These are phyloP conservation scores for Lojkania enalia DNA, from an alignment of 2,329 filamentous ascomycete species.

Conservation along the genomic window DNA sequence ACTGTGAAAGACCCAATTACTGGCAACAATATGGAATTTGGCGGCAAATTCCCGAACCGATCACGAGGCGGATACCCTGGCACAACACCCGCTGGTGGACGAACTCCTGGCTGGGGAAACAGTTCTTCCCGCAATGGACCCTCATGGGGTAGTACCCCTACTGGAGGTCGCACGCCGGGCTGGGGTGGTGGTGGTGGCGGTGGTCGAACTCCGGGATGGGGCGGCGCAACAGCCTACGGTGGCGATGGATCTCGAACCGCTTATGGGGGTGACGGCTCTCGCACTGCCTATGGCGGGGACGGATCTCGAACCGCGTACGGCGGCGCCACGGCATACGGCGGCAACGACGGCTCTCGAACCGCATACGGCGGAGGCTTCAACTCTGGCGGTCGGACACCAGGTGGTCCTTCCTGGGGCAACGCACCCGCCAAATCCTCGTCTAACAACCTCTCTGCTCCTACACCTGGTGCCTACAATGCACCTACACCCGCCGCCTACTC, in stretches of 20 bases:
- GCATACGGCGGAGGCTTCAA: conserved; percentile 57
- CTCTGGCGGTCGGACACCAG: conserved; percentile 53
- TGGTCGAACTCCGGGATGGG: conserved; percentile 44
- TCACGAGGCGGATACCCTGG: conserved; percentile 48
- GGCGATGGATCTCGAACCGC: conserved; percentile 47
- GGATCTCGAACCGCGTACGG: conserved; percentile 51
- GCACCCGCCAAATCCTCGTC: conserved; percentile 48
- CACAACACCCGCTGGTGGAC: conserved; percentile 40
- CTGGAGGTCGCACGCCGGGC: conserved; percentile 48
- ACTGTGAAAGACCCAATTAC: conserved; percentile 80
- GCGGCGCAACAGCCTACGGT: conserved; percentile 34
- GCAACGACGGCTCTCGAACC: conserved; percentile 38
- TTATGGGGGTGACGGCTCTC: conserved; percentile 62
- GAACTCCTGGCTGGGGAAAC: conserved; percentile 42
- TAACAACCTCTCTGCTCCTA: conserved; percentile 36
- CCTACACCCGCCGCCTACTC: conserved; percentile 43
- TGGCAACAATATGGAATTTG: conserved; percentile 75
- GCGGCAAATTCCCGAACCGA: conserved; percentile 43
- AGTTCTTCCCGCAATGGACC: conserved; percentile 48
- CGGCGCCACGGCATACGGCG: conserved; percentile 47
- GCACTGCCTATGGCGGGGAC: conserved; percentile 72
- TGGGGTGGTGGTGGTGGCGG: conserved; percentile 51
- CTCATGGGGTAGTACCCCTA: no score
- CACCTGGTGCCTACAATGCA: conserved; percentile 39
- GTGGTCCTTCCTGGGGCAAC: conserved; percentile 59